These are phyloP conservation scores for Talaromyces sp. DNA, from an alignment of 2,329 filamentous ascomycete genomes.

Conservation along the genomic window DNA sequence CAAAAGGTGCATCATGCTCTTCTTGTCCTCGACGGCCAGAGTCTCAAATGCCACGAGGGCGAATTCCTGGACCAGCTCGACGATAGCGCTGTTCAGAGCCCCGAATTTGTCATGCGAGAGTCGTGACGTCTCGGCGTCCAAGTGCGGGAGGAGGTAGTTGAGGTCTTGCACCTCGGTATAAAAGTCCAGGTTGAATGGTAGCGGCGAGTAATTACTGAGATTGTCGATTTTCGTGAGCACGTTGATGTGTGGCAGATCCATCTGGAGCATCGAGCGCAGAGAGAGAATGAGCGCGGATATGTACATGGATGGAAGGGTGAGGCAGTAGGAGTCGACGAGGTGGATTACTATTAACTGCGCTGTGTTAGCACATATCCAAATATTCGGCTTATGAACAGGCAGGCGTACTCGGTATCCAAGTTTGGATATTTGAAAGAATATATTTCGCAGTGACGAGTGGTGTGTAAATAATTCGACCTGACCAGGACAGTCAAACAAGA, in stretches of 20 bases:
- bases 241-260: conserved; percentile 94
- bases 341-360: conserved; percentile 82
- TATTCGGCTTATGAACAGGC: conserved; percentile 29
- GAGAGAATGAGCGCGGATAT: conserved; percentile 90
- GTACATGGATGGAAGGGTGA: conserved; percentile 90
- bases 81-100: conserved; percentile 77
- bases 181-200: conserved; percentile 93
- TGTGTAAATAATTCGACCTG: conserved; percentile 98
- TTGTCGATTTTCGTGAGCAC: conserved; percentile 98
- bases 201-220: conserved; percentile 70
- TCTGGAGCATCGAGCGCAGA: conserved; percentile 93
- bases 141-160: conserved; percentile 70
- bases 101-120: conserved; percentile 70
- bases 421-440: conserved; percentile 87
- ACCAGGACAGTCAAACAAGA: conserved; percentile 93
- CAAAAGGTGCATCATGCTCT: conserved; percentile 89
- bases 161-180: conserved; percentile 97
- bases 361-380: background rate
- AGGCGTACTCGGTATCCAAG: conserved; percentile 72
- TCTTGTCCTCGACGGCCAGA: conserved; percentile 91
- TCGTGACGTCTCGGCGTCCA: conserved; percentile 71
- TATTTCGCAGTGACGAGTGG: conserved; percentile 83
- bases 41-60: conserved; percentile 88
- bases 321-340: conserved; percentile 86
- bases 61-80: conserved; percentile 82